Percentiles rank a stretch among this genome's conserved stretches.
Evolutionary conservation across 163 green algal genomes (phyloP).

Genomic region (Smithsoniella earleae): DNA sequence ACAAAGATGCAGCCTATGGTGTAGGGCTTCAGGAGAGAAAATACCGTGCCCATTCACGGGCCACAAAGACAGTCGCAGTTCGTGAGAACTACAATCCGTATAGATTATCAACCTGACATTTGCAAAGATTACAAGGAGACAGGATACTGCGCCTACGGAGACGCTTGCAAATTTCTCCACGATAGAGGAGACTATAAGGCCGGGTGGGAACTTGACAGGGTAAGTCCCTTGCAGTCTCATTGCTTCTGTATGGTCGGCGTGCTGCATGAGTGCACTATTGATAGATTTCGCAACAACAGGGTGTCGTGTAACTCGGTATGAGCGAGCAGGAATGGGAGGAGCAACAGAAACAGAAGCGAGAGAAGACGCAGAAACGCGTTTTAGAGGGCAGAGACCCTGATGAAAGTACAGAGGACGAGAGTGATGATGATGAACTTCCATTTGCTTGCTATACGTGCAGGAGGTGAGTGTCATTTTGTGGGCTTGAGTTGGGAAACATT

Average conservation of each 20-base stretch:
- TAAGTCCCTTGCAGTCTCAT: conserved; percentile 33
- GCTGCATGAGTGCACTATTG: background rate
- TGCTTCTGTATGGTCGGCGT: background rate
- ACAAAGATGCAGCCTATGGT: background rate
- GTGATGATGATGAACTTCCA: conserved; percentile 79
- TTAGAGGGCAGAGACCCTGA: conserved; percentile 37
- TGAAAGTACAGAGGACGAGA: conserved; percentile 37
- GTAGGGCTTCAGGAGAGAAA: conserved; percentile 15
- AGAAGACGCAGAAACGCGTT: conserved; percentile 16
- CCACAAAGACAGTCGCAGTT: conserved; percentile 77
- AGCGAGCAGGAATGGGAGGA: conserved; percentile 44
- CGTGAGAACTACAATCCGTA: conserved; percentile 70
- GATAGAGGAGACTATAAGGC: conserved; percentile 97
- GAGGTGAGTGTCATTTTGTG: conserved; percentile 37
- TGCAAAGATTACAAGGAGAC: conserved; percentile 99
- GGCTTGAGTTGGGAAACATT: background rate
- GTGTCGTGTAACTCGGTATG: background rate
- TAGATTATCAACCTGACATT: conserved; percentile 94
- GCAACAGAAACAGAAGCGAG: conserved; percentile 10
- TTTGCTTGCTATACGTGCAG: conserved; percentile 96
- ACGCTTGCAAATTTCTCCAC: conserved; percentile 99
- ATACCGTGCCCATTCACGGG: conserved; percentile 52
- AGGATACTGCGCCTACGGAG: conserved; percentile 94
- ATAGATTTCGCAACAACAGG: background rate
- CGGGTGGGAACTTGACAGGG: conserved; percentile 80